Conservation (phyloP, 2,329 filamentous ascomycete species). For the Aureobasidium mangrovei region DNA sequence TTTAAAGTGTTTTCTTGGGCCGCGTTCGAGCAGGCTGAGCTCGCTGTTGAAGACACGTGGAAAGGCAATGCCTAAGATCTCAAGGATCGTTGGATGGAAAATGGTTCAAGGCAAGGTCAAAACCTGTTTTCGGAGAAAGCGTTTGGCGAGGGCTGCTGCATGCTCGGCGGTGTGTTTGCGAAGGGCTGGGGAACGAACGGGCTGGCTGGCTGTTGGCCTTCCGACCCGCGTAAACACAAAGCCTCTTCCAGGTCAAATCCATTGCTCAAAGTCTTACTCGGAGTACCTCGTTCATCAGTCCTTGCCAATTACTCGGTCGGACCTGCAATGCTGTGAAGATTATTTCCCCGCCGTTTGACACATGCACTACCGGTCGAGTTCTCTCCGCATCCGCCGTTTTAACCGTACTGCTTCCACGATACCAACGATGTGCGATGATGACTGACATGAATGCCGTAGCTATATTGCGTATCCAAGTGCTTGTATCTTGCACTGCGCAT, state of each 20-base stretch:
- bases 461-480: neutral
- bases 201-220: constrained; percentile 3
- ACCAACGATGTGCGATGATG: neutral
- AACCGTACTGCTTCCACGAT: neutral
- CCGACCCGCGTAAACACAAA: constrained; percentile 9
- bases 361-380: constrained; percentile 2
- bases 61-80: no score
- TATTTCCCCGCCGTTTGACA: constrained; percentile 3
- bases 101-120: no score
- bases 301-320: neutral
- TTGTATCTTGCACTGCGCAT: neutral
- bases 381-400: constrained; percentile 1
- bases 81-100: no score
- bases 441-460: neutral
- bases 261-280: neutral
- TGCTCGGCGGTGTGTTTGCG: neutral
- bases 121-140: no score
- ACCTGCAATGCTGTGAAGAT: neutral
- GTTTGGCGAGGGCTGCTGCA: no score
- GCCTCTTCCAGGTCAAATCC: neutral
- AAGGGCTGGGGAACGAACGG: constrained; percentile 1
- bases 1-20: no score
- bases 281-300: neutral
- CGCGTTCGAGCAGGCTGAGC: no score
- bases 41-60: no score